Evolutionary conservation across 805 yeast genomes (phyloP), one percentile per base, ranked within the genome.

Genomic region (Jamesozyma piceae): DNA sequence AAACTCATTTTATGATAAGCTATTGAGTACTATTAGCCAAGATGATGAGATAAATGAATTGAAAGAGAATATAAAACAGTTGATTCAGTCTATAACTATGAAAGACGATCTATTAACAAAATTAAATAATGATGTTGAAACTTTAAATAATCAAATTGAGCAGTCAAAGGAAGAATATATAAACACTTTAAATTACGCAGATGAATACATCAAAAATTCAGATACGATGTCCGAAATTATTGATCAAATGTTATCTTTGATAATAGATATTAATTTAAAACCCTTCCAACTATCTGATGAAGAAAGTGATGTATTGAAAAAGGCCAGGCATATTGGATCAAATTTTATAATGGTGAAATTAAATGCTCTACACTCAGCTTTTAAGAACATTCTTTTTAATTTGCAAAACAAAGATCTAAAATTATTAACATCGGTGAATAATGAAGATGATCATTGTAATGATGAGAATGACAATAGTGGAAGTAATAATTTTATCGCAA

Each of bases 271-370:
- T 2, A 24, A 37, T 3, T 41, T 37, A 8, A 32, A 37, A 27
- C 24, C 32, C 1, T 29, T 41, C 14, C 22, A 42, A 13, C 24
- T 55, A 5, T 42, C 57, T 5, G 37, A 38, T 3, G 52, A 47
- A n/a, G 61, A 57, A 38, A 47, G 37, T 10, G 49, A 47, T 10
- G 45, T 43, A 3, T 35, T 59, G 22, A 39, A 45, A 27, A 54
- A 49, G 18, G 55, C 64, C 1, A 48, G 44, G 26, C 39, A 44
- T 15, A 48, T 54, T 24, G 50, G 57, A 2, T 46, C 60, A 4
- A 51, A 52, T 18, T 57, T 49, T 38, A 48, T 55, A 1, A 54
- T 57, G 47, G 55, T 55, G 8, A 59, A 59, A 43, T 49, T 59
- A 45, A 52, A 54, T 37, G 56, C 61, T 9, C 43, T 59, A n/a